Conservation (phyloP, 495 filamentous ascomycete species). For the Aspergillus affinis region DNA sequence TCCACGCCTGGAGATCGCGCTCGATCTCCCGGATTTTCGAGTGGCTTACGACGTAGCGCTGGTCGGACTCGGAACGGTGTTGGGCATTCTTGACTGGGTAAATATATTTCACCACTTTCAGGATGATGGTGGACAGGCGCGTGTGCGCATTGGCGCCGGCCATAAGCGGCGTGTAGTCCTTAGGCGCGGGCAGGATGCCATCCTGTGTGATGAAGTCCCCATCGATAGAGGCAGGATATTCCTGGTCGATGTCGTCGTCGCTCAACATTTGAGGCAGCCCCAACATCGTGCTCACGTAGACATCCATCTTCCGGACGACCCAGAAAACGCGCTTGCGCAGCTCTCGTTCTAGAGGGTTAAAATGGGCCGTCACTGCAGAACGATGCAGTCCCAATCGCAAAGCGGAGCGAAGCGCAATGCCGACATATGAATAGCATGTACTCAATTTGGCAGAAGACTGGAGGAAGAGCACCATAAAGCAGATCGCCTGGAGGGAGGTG, state of each 20-base stretch:
- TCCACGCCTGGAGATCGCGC: slow-evolving; percentile 79
- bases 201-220: slow-evolving; percentile 86
- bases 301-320: slow-evolving; percentile 89
- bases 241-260: slow-evolving; percentile 90
- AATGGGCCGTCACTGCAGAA: slow-evolving; percentile 61
- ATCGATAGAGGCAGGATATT: slow-evolving; percentile 80
- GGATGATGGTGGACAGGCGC: slow-evolving; percentile 69
- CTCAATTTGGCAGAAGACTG: slow-evolving; percentile 89
- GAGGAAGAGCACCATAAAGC: slow-evolving; percentile 92
- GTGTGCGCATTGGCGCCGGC: slow-evolving; percentile 85
- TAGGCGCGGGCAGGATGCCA: slow-evolving; percentile 69
- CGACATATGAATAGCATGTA: slow-evolving; percentile 91
- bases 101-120: slow-evolving; percentile 84
- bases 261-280: slow-evolving; percentile 83
- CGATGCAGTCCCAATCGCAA: slow-evolving; percentile 88
- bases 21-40: slow-evolving; percentile 89
- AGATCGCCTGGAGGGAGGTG: slow-evolving; percentile 76
- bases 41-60: slow-evolving; percentile 84
- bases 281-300: slow-evolving; percentile 84
- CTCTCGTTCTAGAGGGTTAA: slow-evolving; percentile 83
- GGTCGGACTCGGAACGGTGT: slow-evolving; percentile 46
- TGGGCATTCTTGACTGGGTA: slow-evolving; percentile 79
- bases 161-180: slow-evolving; percentile 72
- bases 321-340: slow-evolving; percentile 85
- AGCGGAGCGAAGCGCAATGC: slow-evolving; percentile 82